Evolutionary conservation across 345 rosid genomes (phyloP), one percentile per base, ranked within the genome.

Genomic region (Xanthoceras sorbifolium): DNA sequence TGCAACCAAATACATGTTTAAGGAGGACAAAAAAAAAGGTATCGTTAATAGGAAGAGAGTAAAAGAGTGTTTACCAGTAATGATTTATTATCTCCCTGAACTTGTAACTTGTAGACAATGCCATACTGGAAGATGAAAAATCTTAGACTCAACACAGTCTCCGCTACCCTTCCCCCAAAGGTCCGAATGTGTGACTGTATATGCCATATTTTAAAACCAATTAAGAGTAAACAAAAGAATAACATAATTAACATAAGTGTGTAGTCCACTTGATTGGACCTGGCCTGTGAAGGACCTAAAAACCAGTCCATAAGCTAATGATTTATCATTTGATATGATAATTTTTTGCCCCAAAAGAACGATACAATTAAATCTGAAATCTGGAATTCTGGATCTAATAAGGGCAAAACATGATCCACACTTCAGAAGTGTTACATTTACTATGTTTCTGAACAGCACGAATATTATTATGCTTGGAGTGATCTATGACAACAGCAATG

Each of bases 51-150:
- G 5, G 46, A 69, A 73, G 55, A 65, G 52, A 60, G 50, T 36
- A 69, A 73, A 48, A 65, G 52, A 60, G 50, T 36, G 44, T 17
- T 80, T 85, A 95, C 99, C 86, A 88, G 77, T 69, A 91, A 69
- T 63, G 99, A 96, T 67, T 90, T 93, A 75, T 89, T 0, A 25
- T 67, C 10, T 57, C 83, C 85, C 77, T 92, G 94, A 34, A 91
- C 55, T 8, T 92, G 0, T 52, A 96, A 85, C 85, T 96, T 96
- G 93, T 96, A 96, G 63, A 93, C 97, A 62, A 96, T 79, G 48
- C 99, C 99, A 84, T 84, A 96, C 84, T 96, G 99, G 87, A 93
- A 96, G 36, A 96, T 82, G 66, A 96, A 96, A 85, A 96, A 96
- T 71, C 99, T 76, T 52, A 91, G 78, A 79, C 98, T 90, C 81